Percentiles rank a stretch among this genome's conserved stretches.
Evolutionary conservation across 2,329 filamentous ascomycete species (phyloP).

Genomic region (Arachnomyces sp.): DNA sequence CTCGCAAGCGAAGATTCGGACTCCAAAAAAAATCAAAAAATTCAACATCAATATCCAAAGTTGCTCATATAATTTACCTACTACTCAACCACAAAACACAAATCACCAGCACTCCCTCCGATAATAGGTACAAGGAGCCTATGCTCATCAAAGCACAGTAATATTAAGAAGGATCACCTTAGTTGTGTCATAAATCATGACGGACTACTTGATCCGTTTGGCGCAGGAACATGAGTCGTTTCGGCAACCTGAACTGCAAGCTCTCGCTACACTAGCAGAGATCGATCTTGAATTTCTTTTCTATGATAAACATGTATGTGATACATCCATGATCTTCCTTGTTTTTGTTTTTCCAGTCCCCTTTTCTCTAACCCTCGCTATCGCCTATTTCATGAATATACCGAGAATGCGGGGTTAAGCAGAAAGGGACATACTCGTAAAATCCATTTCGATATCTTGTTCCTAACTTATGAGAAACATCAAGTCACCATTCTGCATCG

Average conservation of each 20-base stretch:
- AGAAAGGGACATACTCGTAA: background rate
- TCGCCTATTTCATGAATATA: conserved; percentile 8
- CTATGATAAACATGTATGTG: conserved; percentile 65
- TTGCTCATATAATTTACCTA: background rate
- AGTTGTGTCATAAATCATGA: conserved; percentile 18
- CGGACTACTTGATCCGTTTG: conserved; percentile 83
- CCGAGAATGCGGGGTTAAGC: conserved; percentile 8
- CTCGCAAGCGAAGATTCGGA: conserved; percentile 14
- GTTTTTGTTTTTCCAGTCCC: background rate
- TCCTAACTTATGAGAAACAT: conserved; percentile 12
- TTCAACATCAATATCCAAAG: background rate
- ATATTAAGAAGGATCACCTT: conserved; percentile 39
- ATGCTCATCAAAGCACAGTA: background rate
- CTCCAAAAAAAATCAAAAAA: background rate
- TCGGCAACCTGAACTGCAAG: conserved; percentile 71
- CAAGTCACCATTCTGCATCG: conserved; percentile 82
- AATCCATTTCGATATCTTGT: conserved; percentile 6
- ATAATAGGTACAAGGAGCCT: background rate
- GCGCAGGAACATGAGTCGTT: conserved; percentile 89
- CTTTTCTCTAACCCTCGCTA: background rate
- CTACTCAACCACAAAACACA: background rate
- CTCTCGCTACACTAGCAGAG: conserved; percentile 63
- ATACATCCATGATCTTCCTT: conserved; percentile 4
- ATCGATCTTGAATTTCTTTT: conserved; percentile 64
- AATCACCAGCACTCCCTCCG: background rate